Percentiles rank a stretch among this genome's conserved stretches.
Conservation (phyloP, 768 basidiomycete genomes). For the Glaciozyma antarctica region DNA sequence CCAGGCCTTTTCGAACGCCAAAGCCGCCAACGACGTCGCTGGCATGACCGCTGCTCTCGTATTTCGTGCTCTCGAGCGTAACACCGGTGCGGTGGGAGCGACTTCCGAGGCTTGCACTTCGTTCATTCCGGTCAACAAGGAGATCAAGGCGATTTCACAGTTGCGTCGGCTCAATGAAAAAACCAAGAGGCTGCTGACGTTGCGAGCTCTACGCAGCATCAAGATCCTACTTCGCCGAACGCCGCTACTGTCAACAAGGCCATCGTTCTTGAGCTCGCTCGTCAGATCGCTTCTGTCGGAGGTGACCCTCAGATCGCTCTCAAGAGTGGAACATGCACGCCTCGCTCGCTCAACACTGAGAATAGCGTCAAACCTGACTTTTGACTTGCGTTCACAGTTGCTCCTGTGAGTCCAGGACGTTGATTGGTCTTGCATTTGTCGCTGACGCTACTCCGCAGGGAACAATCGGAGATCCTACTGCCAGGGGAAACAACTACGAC, state of each 20-base stretch:
- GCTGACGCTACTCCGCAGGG: slow-evolving; percentile 36
- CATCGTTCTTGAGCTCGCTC: slow-evolving; percentile 54
- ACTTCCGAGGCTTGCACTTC: too few relatives aligned
- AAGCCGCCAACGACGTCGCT: slow-evolving; percentile 51
- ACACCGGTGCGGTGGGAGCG: background rate
- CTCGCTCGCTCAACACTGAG: too few relatives aligned
- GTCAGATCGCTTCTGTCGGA: slow-evolving; percentile 56
- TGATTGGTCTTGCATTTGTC: background rate
- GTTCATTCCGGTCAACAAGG: too few relatives aligned
- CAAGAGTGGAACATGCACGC: slow-evolving; percentile 48
- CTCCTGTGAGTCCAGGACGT: slow-evolving; percentile 38
- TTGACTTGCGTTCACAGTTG: too few relatives aligned
- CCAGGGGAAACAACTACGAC: slow-evolving; percentile 51
- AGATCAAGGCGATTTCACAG: too few relatives aligned
- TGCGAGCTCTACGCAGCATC: background rate
- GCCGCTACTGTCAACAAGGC: slow-evolving; percentile 58
- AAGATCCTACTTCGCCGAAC: slow-evolving; percentile 55
- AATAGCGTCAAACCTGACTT: too few relatives aligned
- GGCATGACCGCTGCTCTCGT: slow-evolving; percentile 54
- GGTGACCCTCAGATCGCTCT: slow-evolving; percentile 54
- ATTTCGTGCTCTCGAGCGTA: slow-evolving; percentile 51
- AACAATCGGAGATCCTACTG: slow-evolving; percentile 48
- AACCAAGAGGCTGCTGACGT: too few relatives aligned
- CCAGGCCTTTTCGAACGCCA: slow-evolving; percentile 64
- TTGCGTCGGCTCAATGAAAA: too few relatives aligned